Percentiles rank a stretch among this genome's conserved stretches.
phyloP scores from a whole-genome alignment of 495 filamentous ascomycete genomes.

The Sabuloglossum arenarium region DNA sequence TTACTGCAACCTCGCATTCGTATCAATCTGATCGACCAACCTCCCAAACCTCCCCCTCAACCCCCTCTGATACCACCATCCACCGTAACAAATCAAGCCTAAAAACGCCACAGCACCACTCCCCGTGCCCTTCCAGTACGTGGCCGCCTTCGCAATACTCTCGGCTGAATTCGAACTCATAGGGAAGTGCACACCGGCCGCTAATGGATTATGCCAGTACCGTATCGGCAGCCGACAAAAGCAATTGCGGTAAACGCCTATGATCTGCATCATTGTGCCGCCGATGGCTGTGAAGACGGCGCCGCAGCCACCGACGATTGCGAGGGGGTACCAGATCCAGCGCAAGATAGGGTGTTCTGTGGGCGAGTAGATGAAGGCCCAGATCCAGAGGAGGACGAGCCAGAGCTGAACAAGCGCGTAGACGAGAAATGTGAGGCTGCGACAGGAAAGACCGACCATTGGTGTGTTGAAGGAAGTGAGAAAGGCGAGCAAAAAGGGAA shows the following conservation, averaged over 20 bases:
- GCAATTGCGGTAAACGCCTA: slow-evolving; percentile 22
- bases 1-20: too few species aligned
- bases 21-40: not conserved
- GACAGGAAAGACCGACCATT: not conserved
- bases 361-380: not conserved
- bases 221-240: slow-evolving; percentile 5
- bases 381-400: not conserved
- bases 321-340: not conserved
- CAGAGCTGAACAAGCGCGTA: not conserved
- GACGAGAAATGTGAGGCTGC: not conserved
- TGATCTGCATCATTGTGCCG: slow-evolving; percentile 19
- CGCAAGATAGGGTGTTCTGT: not conserved
- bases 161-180: not conserved
- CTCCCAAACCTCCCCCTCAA: not conserved
- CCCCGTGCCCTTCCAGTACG: too few species aligned
- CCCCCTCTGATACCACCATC: not conserved
- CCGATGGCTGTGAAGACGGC: slow-evolving; percentile 17
- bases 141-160: not conserved
- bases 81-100: too few species aligned
- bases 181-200: too few species aligned
- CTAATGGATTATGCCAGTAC: not conserved
- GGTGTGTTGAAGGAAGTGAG: not conserved
- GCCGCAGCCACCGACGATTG: slow-evolving; percentile 1
- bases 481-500: not conserved
- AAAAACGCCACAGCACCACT: too few species aligned